phyloP scores from a whole-genome alignment of 345 rosid species.

The Eucalyptus shirleyi region DNA sequence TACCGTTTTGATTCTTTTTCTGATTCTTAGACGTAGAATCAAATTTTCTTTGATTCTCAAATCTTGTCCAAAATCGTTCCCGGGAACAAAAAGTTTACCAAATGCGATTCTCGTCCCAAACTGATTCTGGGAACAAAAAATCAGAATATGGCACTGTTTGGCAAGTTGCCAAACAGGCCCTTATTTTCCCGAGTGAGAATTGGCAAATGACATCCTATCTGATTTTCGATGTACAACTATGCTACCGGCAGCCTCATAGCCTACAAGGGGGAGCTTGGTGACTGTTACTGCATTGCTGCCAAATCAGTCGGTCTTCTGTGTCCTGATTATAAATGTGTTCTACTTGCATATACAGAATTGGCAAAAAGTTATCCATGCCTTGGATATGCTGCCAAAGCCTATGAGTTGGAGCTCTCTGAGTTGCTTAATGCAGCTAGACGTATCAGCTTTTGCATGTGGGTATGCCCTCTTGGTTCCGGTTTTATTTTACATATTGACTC shows the following conservation, averaged over 20 bases:
- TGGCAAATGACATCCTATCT: background rate
- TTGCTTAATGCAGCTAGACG: background rate
- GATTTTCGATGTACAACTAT: conserved; percentile 50
- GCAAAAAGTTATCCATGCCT: conserved; percentile 78
- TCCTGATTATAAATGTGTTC: conserved; percentile 44
- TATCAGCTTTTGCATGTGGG: background rate
- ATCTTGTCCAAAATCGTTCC: no score
- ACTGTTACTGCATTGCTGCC: conserved; percentile 95
- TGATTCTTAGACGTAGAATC: no score
- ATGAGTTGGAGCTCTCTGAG: background rate
- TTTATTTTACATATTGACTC: background rate
- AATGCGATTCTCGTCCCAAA: no score
- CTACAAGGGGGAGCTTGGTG: conserved; percentile 92
- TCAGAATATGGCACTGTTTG: no score
- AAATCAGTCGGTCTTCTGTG: conserved; percentile 79
- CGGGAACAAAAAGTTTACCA: no score
- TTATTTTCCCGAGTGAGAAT: background rate
- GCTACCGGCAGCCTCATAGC: conserved; percentile 86
- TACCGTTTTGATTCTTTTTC: no score
- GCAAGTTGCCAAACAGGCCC: no score
- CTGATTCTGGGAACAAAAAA: no score
- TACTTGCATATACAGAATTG: conserved; percentile 66
- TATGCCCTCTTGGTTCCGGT: background rate
- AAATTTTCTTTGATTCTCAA: no score
- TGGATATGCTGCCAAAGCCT: conserved; percentile 44